These are phyloP conservation scores for Saprolegnia diclina DNA, from an alignment of 352 stramenopile genomes.

Conservation along the genomic window DNA sequence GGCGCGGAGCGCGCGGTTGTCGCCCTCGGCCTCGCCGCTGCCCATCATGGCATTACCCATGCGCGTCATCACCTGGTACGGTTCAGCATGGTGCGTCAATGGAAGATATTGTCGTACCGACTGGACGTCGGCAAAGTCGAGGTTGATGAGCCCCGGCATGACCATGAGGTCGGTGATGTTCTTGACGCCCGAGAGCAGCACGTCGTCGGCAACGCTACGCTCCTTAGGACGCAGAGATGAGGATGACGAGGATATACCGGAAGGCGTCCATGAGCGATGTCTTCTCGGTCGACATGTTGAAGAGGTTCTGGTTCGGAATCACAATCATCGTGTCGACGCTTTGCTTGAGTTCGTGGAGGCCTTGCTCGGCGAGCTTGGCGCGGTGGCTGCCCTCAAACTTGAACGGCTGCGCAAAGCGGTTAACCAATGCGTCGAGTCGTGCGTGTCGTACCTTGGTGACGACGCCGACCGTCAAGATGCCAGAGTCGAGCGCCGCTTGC, in stretches of 20 bases:
- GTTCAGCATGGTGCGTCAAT: background rate
- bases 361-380: constrained; percentile 69
- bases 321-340: constrained; percentile 86
- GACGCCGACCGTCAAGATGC: constrained; percentile 79
- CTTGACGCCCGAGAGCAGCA: constrained; percentile 80
- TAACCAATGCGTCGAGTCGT: no score
- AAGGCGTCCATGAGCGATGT: constrained; percentile 87
- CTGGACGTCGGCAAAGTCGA: constrained; percentile 83
- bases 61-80: constrained; percentile 67
- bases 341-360: constrained; percentile 69
- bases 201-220: constrained; percentile 70
- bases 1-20: constrained; percentile 78
- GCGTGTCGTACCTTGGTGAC: constrained; percentile 61
- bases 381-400: constrained; percentile 80
- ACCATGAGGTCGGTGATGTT: constrained; percentile 88
- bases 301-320: constrained; percentile 86
- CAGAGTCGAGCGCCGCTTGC: constrained; percentile 70
- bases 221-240: background rate
- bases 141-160: constrained; percentile 83
- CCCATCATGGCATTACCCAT: constrained; percentile 88
- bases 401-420: constrained; percentile 49
- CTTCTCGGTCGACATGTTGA: constrained; percentile 82
- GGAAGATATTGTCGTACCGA: constrained; percentile 38
- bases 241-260: constrained; percentile 35
- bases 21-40: constrained; percentile 87